Percentiles rank a stretch among this genome's conserved stretches.
phyloP scores from a whole-genome alignment of 23 red algal species.

The Gracilariopsis chorda region DNA sequence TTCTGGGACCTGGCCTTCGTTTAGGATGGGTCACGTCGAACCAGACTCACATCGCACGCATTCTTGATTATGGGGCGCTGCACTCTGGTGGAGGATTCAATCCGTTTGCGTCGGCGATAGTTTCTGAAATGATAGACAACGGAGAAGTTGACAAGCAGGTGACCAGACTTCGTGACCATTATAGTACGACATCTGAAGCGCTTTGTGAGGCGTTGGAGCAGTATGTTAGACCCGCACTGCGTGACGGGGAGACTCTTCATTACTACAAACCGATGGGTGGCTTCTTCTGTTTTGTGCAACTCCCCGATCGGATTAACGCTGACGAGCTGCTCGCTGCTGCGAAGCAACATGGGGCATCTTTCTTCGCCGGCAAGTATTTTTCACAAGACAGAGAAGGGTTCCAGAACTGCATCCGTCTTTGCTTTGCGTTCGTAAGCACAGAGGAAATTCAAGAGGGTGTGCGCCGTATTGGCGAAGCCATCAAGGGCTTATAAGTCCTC shows the following conservation, averaged over 20 bases:
- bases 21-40: constrained; percentile 78
- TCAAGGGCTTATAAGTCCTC: constrained; percentile 27
- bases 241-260: not conserved
- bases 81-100: constrained; percentile 82
- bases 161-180: constrained; percentile 19
- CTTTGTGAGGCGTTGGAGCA: constrained; percentile 67
- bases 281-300: constrained; percentile 71
- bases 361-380: constrained; percentile 71
- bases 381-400: not conserved
- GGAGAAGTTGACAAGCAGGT: constrained; percentile 44
- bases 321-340: constrained; percentile 43
- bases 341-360: constrained; percentile 48
- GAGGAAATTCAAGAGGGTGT: constrained; percentile 58
- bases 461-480: constrained; percentile 48
- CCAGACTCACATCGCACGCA: constrained; percentile 34
- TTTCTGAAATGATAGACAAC: constrained; percentile 58
- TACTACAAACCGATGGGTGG: constrained; percentile 68
- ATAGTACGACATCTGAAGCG: not conserved
- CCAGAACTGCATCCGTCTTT: constrained; percentile 51
- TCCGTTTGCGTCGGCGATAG: constrained; percentile 74
- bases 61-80: constrained; percentile 48
- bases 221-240: constrained; percentile 30
- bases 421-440: constrained; percentile 70
- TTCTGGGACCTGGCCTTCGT: constrained; percentile 84
- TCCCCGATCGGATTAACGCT: constrained; percentile 62